phyloP scores from a whole-genome alignment of 441 rosid genomes.

The Francoa sonchifolia region DNA sequence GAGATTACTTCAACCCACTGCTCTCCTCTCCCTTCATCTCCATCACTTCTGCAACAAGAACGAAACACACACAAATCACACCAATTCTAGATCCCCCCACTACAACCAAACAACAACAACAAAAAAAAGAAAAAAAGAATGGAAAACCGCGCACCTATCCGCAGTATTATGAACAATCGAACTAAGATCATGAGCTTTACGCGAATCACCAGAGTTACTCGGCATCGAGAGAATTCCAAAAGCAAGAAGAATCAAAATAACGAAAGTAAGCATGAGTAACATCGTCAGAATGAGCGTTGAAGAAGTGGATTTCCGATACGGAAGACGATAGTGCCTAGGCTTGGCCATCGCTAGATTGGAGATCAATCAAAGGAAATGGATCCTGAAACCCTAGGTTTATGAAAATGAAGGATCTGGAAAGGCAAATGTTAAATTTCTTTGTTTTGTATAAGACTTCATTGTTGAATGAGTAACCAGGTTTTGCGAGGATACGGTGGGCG shows the following conservation, averaged over 20 bases:
- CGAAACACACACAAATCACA: too few species aligned
- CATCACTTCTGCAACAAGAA: slow-evolving; percentile 9
- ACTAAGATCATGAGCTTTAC: slow-evolving; percentile 12
- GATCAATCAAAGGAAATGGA: too few species aligned
- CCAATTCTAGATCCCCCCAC: too few species aligned
- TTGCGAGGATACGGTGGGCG: too few species aligned
- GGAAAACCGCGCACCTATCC: slow-evolving; percentile 11
- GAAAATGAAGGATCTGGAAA: too few species aligned
- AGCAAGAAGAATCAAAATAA: slow-evolving; percentile 15
- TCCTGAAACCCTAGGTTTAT: too few species aligned
- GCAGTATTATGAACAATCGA: slow-evolving; percentile 8
- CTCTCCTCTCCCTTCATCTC: slow-evolving; percentile 15
- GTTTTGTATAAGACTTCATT: too few species aligned
- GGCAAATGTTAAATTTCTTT: too few species aligned
- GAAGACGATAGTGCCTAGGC: slow-evolving; percentile 15
- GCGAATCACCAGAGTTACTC: slow-evolving; percentile 6
- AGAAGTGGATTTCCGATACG: slow-evolving; percentile 12
- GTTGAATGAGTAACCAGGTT: too few species aligned
- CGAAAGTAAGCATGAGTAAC: slow-evolving; percentile 17
- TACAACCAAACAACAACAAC: not conserved
- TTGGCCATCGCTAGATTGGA: slow-evolving; percentile 13
- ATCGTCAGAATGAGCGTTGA: slow-evolving; percentile 14
- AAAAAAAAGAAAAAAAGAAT: too few species aligned
- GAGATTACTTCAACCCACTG: slow-evolving; percentile 22
- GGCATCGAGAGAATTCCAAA: slow-evolving; percentile 19